Conservation (phyloP, 2,329 filamentous ascomycete genomes). For the Colletotrichum eleusines region DNA sequence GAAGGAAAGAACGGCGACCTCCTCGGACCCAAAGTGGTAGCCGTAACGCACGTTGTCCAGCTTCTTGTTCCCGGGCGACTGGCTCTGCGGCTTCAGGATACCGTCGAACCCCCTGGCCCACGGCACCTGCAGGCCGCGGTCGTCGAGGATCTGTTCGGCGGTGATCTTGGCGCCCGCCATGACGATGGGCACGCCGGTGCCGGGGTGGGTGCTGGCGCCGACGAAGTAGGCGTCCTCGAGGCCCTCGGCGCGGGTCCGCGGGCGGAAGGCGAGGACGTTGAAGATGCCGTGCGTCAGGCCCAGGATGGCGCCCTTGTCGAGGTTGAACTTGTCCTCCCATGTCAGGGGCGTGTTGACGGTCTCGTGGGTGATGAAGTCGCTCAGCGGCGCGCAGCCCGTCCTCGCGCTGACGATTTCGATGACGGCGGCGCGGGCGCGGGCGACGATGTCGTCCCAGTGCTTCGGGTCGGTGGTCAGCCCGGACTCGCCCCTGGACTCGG, state of each 20-base stretch:
- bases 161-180: conserved; percentile 75
- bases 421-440: conserved; percentile 70
- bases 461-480: conserved; percentile 55
- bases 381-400: conserved; percentile 66
- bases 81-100: conserved; percentile 31
- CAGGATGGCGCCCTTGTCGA: conserved; percentile 80
- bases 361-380: conserved; percentile 67
- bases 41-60: conserved; percentile 35
- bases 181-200: conserved; percentile 81
- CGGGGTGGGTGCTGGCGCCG: conserved; percentile 80
- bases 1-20: conserved; percentile 30
- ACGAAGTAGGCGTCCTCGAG: conserved; percentile 75
- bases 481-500: conserved; percentile 57
- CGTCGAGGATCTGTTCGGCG: conserved; percentile 57
- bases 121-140: conserved; percentile 47
- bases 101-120: conserved; percentile 45
- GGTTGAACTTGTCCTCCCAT: conserved; percentile 78
- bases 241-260: conserved; percentile 65
- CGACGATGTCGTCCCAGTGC: conserved; percentile 72
- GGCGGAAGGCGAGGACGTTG: conserved; percentile 77
- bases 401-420: conserved; percentile 70
- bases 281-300: conserved; percentile 80
- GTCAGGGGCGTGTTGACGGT: conserved; percentile 73
- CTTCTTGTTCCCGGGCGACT: conserved; percentile 16
- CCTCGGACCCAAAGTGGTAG: conserved; percentile 41